phyloP scores from a whole-genome alignment of 345 rosid genomes.

The Populus simonii region DNA sequence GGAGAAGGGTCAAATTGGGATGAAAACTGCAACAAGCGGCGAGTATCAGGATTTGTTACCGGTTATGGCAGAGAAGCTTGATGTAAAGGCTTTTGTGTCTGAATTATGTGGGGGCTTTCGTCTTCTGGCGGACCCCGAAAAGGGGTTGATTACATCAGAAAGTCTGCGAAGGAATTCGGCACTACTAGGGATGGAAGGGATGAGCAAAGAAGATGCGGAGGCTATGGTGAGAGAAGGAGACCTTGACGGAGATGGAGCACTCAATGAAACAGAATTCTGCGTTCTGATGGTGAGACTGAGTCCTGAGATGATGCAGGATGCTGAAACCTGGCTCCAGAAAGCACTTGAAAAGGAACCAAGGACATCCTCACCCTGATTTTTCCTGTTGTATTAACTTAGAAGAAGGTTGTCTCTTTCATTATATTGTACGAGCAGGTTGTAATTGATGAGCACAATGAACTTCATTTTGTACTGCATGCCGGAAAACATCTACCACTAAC shows the following conservation, averaged over 20 bases:
- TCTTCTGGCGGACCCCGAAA: slow-evolving; percentile 60
- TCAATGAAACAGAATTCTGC: slow-evolving; percentile 74
- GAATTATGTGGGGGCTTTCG: slow-evolving; percentile 82
- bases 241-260: slow-evolving; percentile 75
- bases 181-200: slow-evolving; percentile 68
- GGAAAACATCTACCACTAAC: not conserved
- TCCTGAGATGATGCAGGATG: slow-evolving; percentile 81
- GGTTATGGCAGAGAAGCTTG: slow-evolving; percentile 86
- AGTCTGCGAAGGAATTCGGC: slow-evolving; percentile 63
- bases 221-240: slow-evolving; percentile 88
- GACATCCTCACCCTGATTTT: slow-evolving; percentile 21
- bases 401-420: not conserved
- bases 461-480: not conserved
- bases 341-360: slow-evolving; percentile 55
- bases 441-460: not conserved
- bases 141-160: slow-evolving; percentile 62
- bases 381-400: not conserved
- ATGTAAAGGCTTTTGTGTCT: slow-evolving; percentile 64
- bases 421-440: not conserved
- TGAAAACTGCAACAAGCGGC: slow-evolving; percentile 11
- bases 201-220: slow-evolving; percentile 62
- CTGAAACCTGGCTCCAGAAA: slow-evolving; percentile 70
- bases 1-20: slow-evolving; percentile 18
- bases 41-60: slow-evolving; percentile 71
- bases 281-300: slow-evolving; percentile 88